Percentiles rank a stretch among this genome's conserved stretches.
Evolutionary conservation across 73 alveolate genomes (phyloP).

Genomic region (Paramecium tetraurelia): DNA sequence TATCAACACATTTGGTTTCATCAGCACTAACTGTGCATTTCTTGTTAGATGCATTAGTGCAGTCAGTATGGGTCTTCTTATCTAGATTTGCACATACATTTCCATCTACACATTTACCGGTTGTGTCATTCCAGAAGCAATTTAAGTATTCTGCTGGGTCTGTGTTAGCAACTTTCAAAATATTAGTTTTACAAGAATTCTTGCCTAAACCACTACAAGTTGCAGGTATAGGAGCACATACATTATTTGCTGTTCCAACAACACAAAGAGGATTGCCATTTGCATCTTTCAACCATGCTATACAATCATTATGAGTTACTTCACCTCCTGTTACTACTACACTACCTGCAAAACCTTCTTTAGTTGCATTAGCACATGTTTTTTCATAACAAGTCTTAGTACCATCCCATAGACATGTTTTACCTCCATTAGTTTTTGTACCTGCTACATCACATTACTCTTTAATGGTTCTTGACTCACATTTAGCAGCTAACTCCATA

Average conservation of each 20-base stretch:
- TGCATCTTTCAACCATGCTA: not conserved
- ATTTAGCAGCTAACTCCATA: not conserved
- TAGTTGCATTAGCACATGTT: constrained; percentile 17
- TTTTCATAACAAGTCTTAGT: not conserved
- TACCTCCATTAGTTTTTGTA: not conserved
- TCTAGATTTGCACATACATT: not conserved
- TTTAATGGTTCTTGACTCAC: not conserved
- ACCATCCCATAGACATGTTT: not conserved
- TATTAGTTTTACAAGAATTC: not conserved
- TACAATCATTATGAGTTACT: not conserved
- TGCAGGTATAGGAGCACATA: not conserved
- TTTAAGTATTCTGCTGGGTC: not conserved
- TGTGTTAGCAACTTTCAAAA: not conserved
- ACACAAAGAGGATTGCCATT: not conserved
- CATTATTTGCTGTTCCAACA: not conserved
- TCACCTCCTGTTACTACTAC: not conserved
- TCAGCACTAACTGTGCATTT: not conserved
- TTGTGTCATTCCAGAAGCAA: not conserved
- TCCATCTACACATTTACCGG: not conserved
- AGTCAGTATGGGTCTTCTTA: not conserved
- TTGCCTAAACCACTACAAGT: not conserved
- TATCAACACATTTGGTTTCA: not conserved
- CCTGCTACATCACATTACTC: not conserved
- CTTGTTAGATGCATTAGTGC: not conserved
- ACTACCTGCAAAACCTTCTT: not conserved